Evolutionary conservation across 1,284 basidiomycete genomes (phyloP).

Genomic region (Heterobasidion irregulare): DNA sequence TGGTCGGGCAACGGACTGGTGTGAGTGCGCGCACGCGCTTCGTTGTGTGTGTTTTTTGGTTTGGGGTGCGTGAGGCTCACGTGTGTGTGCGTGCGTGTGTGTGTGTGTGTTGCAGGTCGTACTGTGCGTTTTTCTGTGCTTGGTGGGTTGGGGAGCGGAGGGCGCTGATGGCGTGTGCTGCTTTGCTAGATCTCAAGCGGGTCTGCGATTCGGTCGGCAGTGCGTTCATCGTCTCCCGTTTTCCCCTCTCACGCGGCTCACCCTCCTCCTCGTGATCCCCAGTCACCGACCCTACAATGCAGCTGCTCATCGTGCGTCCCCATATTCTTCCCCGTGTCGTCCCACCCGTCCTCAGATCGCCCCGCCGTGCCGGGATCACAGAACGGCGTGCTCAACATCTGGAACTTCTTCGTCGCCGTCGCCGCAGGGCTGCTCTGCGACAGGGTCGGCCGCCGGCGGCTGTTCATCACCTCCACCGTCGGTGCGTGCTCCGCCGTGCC

Average conservation of each 20-base stretch:
- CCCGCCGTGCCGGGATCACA: constrained; percentile 1
- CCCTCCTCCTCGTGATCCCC: not conserved
- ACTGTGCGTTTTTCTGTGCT: constrained; percentile 18
- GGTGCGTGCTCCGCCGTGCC: constrained; percentile 14
- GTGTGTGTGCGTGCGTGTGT: too few species aligned
- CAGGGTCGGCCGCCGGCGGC: constrained; percentile 37
- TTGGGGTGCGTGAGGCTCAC: not conserved
- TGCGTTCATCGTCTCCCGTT: constrained; percentile 8
- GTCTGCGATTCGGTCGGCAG: constrained; percentile 41
- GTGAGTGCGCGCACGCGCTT: constrained; percentile 26
- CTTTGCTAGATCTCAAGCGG: constrained; percentile 34
- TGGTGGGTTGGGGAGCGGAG: not conserved
- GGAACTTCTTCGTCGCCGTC: constrained; percentile 42
- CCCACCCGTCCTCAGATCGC: too few species aligned
- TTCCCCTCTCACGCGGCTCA: not conserved
- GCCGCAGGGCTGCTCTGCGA: constrained; percentile 41
- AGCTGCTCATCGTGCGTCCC: constrained; percentile 31
- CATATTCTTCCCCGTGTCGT: not conserved
- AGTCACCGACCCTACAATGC: constrained; percentile 41
- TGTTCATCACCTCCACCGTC: constrained; percentile 44
- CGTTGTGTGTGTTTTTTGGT: not conserved
- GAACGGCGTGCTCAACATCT: constrained; percentile 49
- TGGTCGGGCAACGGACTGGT: constrained; percentile 62
- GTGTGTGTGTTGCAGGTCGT: constrained; percentile 13
- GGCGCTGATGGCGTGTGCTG: not conserved